Conservation (phyloP, 169 alveolate genomes). For the Hepatocystis sp. region DNA sequence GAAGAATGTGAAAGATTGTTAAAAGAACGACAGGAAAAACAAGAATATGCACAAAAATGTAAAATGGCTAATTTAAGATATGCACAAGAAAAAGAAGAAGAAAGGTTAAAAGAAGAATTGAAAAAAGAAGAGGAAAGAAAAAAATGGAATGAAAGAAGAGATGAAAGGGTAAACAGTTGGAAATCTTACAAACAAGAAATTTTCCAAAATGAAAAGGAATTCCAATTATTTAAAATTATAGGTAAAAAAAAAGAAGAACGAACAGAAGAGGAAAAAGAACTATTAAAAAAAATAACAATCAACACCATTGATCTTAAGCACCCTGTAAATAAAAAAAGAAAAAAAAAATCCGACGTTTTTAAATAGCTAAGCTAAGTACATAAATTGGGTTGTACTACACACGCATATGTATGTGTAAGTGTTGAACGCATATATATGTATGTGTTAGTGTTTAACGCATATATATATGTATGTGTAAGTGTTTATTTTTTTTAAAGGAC, state of each 20-base stretch:
- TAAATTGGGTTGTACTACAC: too few relatives aligned
- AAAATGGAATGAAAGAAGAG: slow-evolving; percentile 84
- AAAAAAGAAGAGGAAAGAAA: slow-evolving; percentile 80
- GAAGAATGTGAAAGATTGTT: slow-evolving; percentile 86
- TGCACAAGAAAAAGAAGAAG: slow-evolving; percentile 78
- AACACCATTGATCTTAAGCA: neutral
- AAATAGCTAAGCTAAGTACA: too few relatives aligned
- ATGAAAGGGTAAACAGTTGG: slow-evolving; percentile 85
- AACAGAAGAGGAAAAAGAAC: slow-evolving; percentile 66
- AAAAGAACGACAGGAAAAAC: slow-evolving; percentile 82
- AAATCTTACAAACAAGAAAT: slow-evolving; percentile 80
- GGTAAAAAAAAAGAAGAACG: slow-evolving; percentile 82
- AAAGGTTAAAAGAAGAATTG: slow-evolving; percentile 69
- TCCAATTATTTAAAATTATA: slow-evolving; percentile 77
- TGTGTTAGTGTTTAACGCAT: too few relatives aligned
- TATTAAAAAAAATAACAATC: slow-evolving; percentile 36
- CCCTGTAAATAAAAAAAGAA: slow-evolving; percentile 20
- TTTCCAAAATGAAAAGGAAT: slow-evolving; percentile 77
- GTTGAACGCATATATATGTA: too few relatives aligned
- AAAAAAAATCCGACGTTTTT: slow-evolving; percentile 14
- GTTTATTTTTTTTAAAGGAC: too few relatives aligned
- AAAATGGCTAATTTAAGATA: slow-evolving; percentile 85
- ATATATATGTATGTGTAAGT: too few relatives aligned
- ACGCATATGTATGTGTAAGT: too few relatives aligned
- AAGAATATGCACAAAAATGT: slow-evolving; percentile 89